phyloP scores from a whole-genome alignment of 31 red algal genomes.

The Asparagopsis taxiformis region DNA sequence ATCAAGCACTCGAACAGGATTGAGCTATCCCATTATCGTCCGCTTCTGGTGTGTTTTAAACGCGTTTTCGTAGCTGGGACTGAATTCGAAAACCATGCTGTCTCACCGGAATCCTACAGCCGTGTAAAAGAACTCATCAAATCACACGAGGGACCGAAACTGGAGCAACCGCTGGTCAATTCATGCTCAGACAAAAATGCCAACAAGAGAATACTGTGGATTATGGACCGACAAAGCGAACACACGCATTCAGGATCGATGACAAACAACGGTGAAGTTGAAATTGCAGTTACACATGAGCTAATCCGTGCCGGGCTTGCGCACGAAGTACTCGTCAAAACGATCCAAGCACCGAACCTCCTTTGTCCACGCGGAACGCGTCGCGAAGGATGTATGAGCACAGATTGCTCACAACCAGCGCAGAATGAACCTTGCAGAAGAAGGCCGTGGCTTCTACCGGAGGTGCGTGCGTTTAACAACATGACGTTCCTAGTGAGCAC shows the following conservation, averaged over 20 bases:
- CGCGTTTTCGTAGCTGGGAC: slow-evolving; percentile 40
- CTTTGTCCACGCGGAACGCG: slow-evolving; percentile 40
- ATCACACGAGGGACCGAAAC: slow-evolving; percentile 8
- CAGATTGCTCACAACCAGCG: not conserved
- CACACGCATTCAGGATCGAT: slow-evolving; percentile 24
- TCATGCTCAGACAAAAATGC: slow-evolving; percentile 23
- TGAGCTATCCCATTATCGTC: slow-evolving; percentile 21
- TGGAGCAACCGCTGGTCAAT: slow-evolving; percentile 10
- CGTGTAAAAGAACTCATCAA: slow-evolving; percentile 48
- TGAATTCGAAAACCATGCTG: slow-evolving; percentile 46
- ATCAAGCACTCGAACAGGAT: slow-evolving; percentile 22
- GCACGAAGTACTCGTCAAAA: slow-evolving; percentile 13
- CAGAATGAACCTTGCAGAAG: slow-evolving; percentile 4
- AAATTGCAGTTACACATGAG: slow-evolving; percentile 28
- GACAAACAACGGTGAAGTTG: slow-evolving; percentile 31
- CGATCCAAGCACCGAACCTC: slow-evolving; percentile 41
- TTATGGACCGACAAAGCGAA: slow-evolving; percentile 32
- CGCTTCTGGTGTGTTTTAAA: slow-evolving; percentile 52
- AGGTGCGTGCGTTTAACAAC: slow-evolving; percentile 48
- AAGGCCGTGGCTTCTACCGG: slow-evolving; percentile 8
- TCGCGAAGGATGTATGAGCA: slow-evolving; percentile 33
- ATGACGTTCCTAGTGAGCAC: slow-evolving; percentile 54
- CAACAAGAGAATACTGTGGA: slow-evolving; percentile 44
- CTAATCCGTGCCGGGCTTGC: slow-evolving; percentile 25
- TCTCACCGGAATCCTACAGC: slow-evolving; percentile 23